Base-by-base conservation (phyloP, 176 grass and related monocot species). In the Panicum miliaceum region DNA sequence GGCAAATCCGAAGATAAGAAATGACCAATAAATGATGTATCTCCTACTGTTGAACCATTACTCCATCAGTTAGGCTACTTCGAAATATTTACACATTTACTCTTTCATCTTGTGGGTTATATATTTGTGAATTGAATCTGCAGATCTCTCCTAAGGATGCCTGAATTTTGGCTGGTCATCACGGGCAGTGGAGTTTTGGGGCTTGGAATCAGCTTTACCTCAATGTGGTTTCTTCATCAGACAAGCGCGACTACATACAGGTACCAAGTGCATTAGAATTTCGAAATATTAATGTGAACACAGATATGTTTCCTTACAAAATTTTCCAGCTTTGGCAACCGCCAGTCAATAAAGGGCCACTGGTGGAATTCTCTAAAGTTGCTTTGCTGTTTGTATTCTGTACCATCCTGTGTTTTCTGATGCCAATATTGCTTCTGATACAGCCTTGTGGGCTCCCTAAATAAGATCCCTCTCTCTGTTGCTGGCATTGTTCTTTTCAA, bases 211-310 rank as follows among this genome's bases (percentile, higher is more conserved):
- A 95, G 96, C 75, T 98, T 98, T 88, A 95, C 96, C 76, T 98
- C 91, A 1, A 89, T 98, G 91, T 98, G 96, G 96, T 98, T 98
- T 91, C 96, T 98, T 91, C 93, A 85, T 73, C 96, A 98, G 80
- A 95, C 96, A 78, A 92, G 89, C 10, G 96, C 93, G 7, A 98
- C 96, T 45, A 98, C 93, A 54, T 98, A 98, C 75, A 95, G 96
- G 96, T 98, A 90, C 36, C 16, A 22, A 32, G 13, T 76, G 45
- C 50, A 64, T 76, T 38, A 47, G 3, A 67, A n/a, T 15, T 71
- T 59, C 59, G 37, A 35, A 34, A 12, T 84, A 51, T 18, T 63
- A 45, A 37, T 73, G 13, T 64, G 29, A 75, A 47, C 4, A 68
- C 4, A 34, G 3, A 58, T 9, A 54, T 0, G 4, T 68, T 69